phyloP scores from a whole-genome alignment of 2,329 filamentous ascomycete species.

The Calonectria crousiana region DNA sequence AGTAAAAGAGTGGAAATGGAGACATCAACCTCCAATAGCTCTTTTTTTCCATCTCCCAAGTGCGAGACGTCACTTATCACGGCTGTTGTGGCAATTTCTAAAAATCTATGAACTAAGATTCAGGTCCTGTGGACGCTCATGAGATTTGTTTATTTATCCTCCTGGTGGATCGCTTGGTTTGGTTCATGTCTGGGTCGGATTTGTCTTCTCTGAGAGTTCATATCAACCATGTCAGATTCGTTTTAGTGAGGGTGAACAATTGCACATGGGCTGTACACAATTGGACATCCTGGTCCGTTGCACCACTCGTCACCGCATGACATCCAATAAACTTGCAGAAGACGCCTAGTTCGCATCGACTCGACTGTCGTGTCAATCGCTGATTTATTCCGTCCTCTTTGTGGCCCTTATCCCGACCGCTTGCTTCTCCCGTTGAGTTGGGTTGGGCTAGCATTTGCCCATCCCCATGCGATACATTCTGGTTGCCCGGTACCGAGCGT shows the following conservation, averaged over 20 bases:
- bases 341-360: constrained; percentile 22
- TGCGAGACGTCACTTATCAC: neutral
- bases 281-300: neutral
- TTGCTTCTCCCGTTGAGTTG: constrained; percentile 20
- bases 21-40: neutral
- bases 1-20: neutral
- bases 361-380: constrained; percentile 9
- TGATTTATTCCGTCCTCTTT: neutral
- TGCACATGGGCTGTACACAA: neutral
- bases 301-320: constrained; percentile 22
- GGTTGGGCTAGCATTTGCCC: constrained; percentile 27
- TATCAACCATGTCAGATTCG: neutral
- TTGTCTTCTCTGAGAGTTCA: neutral
- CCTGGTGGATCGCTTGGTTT: neutral
- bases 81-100: neutral
- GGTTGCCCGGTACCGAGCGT: neutral
- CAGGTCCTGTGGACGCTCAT: neutral
- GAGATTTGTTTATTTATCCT: neutral
- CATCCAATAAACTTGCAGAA: constrained; percentile 29
- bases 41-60: neutral
- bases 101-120: neutral
- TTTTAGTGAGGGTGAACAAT: neutral
- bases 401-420: neutral
- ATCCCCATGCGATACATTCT: constrained; percentile 35
- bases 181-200: neutral